A percentile compares a stretch with the other conserved stretches of the same genome.
Evolutionary conservation across 1,139 yeast genomes (phyloP).

Genomic region (Kodamaea ohmeri): DNA sequence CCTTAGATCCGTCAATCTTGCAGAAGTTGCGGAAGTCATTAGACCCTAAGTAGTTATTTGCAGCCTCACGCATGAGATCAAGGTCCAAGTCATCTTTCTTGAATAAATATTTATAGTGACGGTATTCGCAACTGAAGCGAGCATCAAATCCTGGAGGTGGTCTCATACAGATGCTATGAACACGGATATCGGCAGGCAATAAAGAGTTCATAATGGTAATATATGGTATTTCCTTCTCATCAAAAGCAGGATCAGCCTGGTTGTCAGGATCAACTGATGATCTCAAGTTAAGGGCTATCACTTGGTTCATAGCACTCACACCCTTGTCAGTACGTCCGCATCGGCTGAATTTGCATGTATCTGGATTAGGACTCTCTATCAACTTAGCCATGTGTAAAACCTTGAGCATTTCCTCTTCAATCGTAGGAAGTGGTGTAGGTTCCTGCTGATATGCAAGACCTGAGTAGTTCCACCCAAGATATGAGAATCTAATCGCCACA

Average conservation of each 20-base stretch:
- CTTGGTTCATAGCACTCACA: conserved; percentile 96
- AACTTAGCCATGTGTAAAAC: conserved; percentile 70
- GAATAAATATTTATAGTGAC: conserved; percentile 87
- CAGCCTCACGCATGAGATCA: conserved; percentile 68
- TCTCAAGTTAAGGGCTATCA: conserved; percentile 74
- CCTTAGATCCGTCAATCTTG: conserved; percentile 91
- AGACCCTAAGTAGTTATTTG: conserved; percentile 60
- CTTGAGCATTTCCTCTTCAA: conserved; percentile 71
- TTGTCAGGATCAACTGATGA: conserved; percentile 59
- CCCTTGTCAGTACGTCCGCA: conserved; percentile 98
- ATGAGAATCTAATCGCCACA: conserved; percentile 80
- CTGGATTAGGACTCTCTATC: conserved; percentile 60
- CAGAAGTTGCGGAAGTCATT: conserved; percentile 95
- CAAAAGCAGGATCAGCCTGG: conserved; percentile 55
- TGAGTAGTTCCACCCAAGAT: conserved; percentile 89
- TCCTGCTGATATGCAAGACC: conserved; percentile 83
- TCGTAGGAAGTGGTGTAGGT: conserved; percentile 79
- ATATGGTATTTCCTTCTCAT: conserved; percentile 71
- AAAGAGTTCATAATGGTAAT: conserved; percentile 69
- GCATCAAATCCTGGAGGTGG: conserved; percentile 89
- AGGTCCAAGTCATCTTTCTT: conserved; percentile 54
- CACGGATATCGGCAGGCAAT: conserved; percentile 75
- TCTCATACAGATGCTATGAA: conserved; percentile 78
- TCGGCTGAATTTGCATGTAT: conserved; percentile 69
- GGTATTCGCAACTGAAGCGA: conserved; percentile 76